A percentile compares a stretch with the other conserved stretches of the same genome.
phyloP scores from a whole-genome alignment of 176 grass and related monocot genomes.

The Rhipidocladum racemiflorum region DNA sequence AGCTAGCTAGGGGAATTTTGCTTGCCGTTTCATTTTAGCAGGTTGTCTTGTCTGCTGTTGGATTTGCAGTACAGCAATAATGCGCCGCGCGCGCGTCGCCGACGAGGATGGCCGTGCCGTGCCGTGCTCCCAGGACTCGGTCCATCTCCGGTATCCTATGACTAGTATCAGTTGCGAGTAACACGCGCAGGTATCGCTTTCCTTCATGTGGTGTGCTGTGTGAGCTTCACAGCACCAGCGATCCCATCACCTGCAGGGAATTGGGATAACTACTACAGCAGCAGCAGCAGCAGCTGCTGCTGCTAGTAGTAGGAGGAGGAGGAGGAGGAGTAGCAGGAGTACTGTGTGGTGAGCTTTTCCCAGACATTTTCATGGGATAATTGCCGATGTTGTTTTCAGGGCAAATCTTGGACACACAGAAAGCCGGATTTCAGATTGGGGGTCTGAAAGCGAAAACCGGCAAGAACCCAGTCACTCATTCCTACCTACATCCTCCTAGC shows the following conservation, averaged over 20 bases:
- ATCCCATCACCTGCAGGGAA: background rate
- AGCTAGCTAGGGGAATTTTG: background rate
- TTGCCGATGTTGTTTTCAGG: background rate
- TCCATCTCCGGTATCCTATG: background rate
- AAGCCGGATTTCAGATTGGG: background rate
- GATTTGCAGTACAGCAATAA: conserved; percentile 15
- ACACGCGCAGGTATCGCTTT: conserved; percentile 18
- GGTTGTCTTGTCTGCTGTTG: background rate
- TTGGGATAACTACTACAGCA: conserved; percentile 13
- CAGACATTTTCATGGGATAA: background rate
- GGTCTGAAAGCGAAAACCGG: background rate
- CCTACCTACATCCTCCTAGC: background rate
- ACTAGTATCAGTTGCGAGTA: background rate
- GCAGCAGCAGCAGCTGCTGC: too few species aligned
- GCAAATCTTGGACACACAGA: background rate
- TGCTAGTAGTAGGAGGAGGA: too few species aligned
- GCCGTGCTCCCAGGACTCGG: background rate
- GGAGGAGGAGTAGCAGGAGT: too few species aligned
- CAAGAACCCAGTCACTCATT: background rate
- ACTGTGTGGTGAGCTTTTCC: background rate
- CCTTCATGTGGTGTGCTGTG: conserved; percentile 32
- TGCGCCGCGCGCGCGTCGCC: background rate
- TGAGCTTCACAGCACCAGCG: background rate
- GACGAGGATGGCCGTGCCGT: background rate
- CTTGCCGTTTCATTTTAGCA: background rate